Conservation (phyloP, 2,329 filamentous ascomycete species). For the Pseudogymnoascus sp. region DNA sequence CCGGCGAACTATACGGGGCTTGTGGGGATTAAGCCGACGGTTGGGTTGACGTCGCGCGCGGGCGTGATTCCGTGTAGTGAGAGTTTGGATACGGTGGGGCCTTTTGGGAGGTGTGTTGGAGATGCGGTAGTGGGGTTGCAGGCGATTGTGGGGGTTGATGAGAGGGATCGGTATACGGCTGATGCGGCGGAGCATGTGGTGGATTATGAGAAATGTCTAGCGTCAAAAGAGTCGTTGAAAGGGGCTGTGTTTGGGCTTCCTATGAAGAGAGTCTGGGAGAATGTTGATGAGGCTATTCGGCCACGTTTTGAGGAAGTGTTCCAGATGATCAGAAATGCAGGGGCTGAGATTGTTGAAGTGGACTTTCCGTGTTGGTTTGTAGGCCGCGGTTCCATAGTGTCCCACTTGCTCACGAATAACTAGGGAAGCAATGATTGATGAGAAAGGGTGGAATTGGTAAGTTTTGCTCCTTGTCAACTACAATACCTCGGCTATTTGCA, state of each 20-base stretch:
- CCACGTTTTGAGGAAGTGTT: not conserved
- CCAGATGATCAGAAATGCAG: slow-evolving; percentile 8
- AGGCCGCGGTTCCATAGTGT: not conserved
- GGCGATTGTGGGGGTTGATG: slow-evolving; percentile 50
- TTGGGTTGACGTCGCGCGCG: slow-evolving; percentile 52
- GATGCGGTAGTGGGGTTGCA: slow-evolving; percentile 54
- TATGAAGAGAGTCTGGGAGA: slow-evolving; percentile 5
- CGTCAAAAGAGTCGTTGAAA: slow-evolving; percentile 8
- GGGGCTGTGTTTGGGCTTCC: slow-evolving; percentile 8
- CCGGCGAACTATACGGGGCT: slow-evolving; percentile 48
- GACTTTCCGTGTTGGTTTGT: slow-evolving; percentile 8
- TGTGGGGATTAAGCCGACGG: slow-evolving; percentile 60
- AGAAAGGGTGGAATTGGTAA: not conserved
- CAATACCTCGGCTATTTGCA: not conserved
- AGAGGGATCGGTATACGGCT: slow-evolving; percentile 51
- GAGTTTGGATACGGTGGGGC: slow-evolving; percentile 57
- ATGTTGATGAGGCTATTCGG: slow-evolving; percentile 5
- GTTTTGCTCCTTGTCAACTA: not conserved
- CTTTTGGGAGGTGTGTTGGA: slow-evolving; percentile 53
- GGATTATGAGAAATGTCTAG: slow-evolving; percentile 7
- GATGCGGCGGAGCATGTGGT: slow-evolving; percentile 16
- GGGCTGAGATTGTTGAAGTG: slow-evolving; percentile 6
- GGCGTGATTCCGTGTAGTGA: slow-evolving; percentile 55
- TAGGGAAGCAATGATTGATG: not conserved
- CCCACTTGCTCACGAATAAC: not conserved